Evolutionary conservation across 2,329 filamentous ascomycete genomes (phyloP), one percentile per base, ranked within the genome.

Genomic region (Phoma herbarum): DNA sequence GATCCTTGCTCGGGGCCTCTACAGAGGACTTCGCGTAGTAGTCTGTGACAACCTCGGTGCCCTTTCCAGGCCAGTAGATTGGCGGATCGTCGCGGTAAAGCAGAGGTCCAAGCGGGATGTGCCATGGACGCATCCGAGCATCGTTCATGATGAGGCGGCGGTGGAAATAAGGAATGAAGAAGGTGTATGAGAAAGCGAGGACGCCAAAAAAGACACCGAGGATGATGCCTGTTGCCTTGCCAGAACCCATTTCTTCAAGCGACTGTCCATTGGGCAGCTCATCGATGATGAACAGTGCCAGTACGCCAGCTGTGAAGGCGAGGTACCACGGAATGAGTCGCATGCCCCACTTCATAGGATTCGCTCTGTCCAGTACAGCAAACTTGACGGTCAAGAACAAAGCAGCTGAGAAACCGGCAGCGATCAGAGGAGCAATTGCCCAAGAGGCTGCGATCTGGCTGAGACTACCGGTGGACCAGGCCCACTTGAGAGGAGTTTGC

Each of bases 201-300:
- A 64, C 51, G 16, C 64, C 68, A 28, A 69, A 64, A 54, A 72
- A 72, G 35, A 71, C 69, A 31, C 69, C 69, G 3, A 72, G 60
- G 35, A 72, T 63, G 44, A 72, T 72, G 4, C 69, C 70, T 37
- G 22, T 59, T 2, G 64, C 64, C 16, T 70, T 72, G 11, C 71
- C 71, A 43, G 63, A 64, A 16, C 70, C 71, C 45, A 73, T 71
- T 14, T 72, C 70, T 31, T 75, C 56, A 0, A 71, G 63, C 1
- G 70, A 72, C 11, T 67, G 63, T 2, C 67, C 69, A 22, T 65
- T 69, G 5, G 79, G 80, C 7, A 75, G 73, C 63, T 82, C 78
- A 56, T 83, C 75, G 43, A 89, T 81, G 55, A 90, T 85, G 60
- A 90, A 84, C 70, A 90, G 76, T 2, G 82, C 81, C 37, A 83